phyloP scores from a whole-genome alignment of 768 basidiomycete genomes.

The Sutorius australiensis region DNA sequence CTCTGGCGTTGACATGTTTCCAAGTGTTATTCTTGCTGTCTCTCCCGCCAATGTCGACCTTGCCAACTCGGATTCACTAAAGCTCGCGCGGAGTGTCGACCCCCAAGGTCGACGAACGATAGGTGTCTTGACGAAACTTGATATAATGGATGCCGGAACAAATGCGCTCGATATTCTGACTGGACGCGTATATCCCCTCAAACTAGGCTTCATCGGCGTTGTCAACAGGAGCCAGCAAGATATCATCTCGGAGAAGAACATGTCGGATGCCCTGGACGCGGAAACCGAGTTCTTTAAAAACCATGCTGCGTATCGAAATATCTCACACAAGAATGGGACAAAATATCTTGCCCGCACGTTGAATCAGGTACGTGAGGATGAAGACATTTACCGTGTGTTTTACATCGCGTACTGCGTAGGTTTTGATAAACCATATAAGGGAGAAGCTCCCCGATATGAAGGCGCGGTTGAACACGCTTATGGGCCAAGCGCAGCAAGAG shows the following conservation, averaged over 20 bases:
- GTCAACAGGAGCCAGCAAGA: slow-evolving; percentile 98
- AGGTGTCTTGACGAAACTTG: slow-evolving; percentile 94
- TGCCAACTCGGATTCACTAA: slow-evolving; percentile 96
- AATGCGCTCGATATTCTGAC: slow-evolving; percentile 96
- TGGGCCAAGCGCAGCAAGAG: slow-evolving; percentile 99
- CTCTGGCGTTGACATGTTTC: slow-evolving; percentile 4
- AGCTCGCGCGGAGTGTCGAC: slow-evolving; percentile 93
- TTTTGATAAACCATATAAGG: slow-evolving; percentile 94
- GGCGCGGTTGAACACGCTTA: slow-evolving; percentile 92
- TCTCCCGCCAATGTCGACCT: slow-evolving; percentile 98
- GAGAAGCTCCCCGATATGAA: slow-evolving; percentile 99
- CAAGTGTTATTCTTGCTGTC: slow-evolving; percentile 92
- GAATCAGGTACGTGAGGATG: slow-evolving; percentile 65
- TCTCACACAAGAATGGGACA: slow-evolving; percentile 97
- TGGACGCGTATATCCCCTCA: slow-evolving; percentile 95
- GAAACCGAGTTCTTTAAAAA: slow-evolving; percentile 90
- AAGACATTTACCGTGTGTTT: background rate
- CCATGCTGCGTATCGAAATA: slow-evolving; percentile 90
- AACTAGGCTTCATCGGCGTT: slow-evolving; percentile 96
- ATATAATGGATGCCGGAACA: slow-evolving; percentile 99
- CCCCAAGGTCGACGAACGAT: slow-evolving; percentile 95
- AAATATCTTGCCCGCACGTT: slow-evolving; percentile 89
- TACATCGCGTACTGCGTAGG: slow-evolving; percentile 42
- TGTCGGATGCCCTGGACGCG: slow-evolving; percentile 78
- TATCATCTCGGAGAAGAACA: slow-evolving; percentile 82